These are phyloP conservation scores for Leishmania tropica DNA, from an alignment of 208 protist genomes.

Conservation along the genomic window DNA sequence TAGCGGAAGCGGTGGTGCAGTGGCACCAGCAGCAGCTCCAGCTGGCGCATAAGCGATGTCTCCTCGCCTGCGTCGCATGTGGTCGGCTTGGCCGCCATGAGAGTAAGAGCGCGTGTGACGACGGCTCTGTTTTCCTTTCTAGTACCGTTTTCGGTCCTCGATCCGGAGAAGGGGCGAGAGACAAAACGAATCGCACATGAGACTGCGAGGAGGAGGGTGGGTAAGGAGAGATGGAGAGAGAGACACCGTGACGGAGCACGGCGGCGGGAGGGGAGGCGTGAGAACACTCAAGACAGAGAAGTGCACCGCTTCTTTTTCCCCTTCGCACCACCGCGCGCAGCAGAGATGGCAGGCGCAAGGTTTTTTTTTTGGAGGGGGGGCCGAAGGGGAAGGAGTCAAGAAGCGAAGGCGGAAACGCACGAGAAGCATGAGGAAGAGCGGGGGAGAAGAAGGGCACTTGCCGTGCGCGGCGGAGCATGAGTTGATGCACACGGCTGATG, in stretches of 20 bases:
- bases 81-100: slow-evolving; percentile 12
- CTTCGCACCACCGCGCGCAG: background rate
- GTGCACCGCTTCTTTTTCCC: background rate
- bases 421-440: background rate
- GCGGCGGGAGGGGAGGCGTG: background rate
- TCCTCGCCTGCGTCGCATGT: slow-evolving; percentile 15
- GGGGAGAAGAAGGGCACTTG: background rate
- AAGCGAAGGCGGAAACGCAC: background rate
- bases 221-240: background rate
- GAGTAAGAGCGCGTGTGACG: background rate
- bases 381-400: background rate
- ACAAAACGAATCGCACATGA: background rate
- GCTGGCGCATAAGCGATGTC: slow-evolving; percentile 30
- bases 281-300: background rate
- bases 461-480: background rate
- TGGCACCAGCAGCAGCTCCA: slow-evolving; percentile 58
- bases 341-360: background rate
- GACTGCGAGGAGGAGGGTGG: too few species aligned
- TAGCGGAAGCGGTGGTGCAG: slow-evolving; percentile 53
- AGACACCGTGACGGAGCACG: background rate
- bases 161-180: background rate
- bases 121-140: background rate
- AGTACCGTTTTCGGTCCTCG: background rate
- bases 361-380: background rate
- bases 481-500: background rate